Evolutionary conservation across 2,329 filamentous ascomycete species (phyloP), one percentile per base, ranked within the genome.

Genomic region (Trichoderma atroviride): DNA sequence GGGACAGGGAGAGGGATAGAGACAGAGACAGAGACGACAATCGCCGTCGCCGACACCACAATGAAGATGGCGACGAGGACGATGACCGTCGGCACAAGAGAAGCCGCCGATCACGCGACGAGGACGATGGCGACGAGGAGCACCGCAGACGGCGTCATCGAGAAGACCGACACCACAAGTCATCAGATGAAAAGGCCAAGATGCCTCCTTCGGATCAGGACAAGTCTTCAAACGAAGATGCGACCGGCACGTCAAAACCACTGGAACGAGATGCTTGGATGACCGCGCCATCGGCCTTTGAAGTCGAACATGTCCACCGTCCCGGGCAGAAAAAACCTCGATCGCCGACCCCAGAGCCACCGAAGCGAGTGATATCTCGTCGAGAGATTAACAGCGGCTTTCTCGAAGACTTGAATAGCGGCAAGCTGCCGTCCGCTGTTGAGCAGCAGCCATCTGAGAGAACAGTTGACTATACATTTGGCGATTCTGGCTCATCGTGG

Each of bases 401-500:
- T 0, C 76, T 92, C n/a, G 85, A 88, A 50, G 85, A 87, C 22
- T 74, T 92, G 11, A 86, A 88, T 43, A 84, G 87, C 14, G 86
- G 87, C 3, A 88, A 73, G 1, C 47, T 29, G 31, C 16, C 68
- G 0, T 6, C 43, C 2, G 27, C 11, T 9, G 16, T 24, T 3
- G 31, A 60, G 47, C 47, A 33, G 7, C 47, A 37, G 9, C 81
- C 88, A 56, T 84, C 88, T 65, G 87, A 92, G 68, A 73, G 77
- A 31, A 75, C 71, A 0, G 88, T 96, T 10, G 84, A 88, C 69
- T 99, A 98, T 77, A 92, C 83, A 0, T 96, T 99, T 79, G 96
- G 96, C 22, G 96, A 99, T 78, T 82, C 88, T 7, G 95, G 96
- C 0, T 95, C 94, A 16, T 88, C 93, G 74, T 99, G 96, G 96